phyloP scores from a whole-genome alignment of 2,329 filamentous ascomycete genomes.

The Aspergillus novoparasiticus region DNA sequence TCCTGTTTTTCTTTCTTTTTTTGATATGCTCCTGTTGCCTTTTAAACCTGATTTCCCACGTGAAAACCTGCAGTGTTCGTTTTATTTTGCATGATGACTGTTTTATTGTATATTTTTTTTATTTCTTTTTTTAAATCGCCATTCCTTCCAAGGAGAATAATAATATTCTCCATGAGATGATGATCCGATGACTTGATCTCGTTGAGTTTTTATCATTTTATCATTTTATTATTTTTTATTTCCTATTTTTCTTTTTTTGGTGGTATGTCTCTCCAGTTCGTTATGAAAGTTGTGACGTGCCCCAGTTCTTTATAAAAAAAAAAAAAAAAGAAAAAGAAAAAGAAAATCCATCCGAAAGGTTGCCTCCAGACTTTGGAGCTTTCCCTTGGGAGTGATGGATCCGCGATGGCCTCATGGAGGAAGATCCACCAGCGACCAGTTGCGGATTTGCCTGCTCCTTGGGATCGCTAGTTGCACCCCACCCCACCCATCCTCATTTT shows the following conservation, averaged over 20 bases:
- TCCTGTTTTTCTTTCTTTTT: not conserved
- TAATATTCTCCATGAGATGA: slow-evolving; percentile 1
- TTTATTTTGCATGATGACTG: not conserved
- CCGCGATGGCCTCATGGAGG: slow-evolving; percentile 21
- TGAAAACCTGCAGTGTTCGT: not conserved
- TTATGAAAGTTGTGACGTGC: slow-evolving; percentile 7
- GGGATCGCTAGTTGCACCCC: slow-evolving; percentile 28
- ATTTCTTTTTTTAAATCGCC: not conserved
- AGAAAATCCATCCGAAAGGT: slow-evolving; percentile 8
- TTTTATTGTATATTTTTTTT: not conserved
- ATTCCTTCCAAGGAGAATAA: not conserved
- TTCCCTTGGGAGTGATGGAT: slow-evolving; percentile 16
- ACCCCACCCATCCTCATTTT: slow-evolving; percentile 17
- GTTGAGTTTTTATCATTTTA: too few species aligned
- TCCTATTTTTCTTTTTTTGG: not conserved
- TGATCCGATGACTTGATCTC: not conserved
- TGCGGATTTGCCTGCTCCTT: slow-evolving; percentile 24
- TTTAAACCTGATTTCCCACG: not conserved
- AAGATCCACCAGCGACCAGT: slow-evolving; percentile 21
- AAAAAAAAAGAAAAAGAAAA: not conserved
- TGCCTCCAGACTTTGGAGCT: slow-evolving; percentile 11
- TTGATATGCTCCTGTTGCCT: not conserved
- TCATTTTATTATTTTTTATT: not conserved
- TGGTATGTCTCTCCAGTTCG: not conserved
- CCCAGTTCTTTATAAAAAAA: slow-evolving; percentile 1